A percentile compares a stretch with the other conserved stretches of the same genome.
Conservation (phyloP, 176 grass and related monocot species). For the Lolium multiflorum region DNA sequence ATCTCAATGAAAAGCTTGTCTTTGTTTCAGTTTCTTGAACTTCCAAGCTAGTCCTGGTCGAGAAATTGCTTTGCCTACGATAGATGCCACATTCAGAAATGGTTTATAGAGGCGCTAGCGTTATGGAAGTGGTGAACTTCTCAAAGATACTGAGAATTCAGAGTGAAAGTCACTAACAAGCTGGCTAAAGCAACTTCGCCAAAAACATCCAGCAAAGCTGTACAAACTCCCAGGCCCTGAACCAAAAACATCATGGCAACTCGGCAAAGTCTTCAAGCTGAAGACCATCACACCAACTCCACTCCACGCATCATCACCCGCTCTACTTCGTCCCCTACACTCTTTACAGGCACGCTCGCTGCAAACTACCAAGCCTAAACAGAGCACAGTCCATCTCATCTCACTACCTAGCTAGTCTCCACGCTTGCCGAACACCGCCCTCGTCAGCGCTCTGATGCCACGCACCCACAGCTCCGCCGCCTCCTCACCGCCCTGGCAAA, state of each 20-base stretch:
- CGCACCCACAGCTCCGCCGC: conserved; percentile 88
- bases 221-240: conserved; percentile 54
- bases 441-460: conserved; percentile 74
- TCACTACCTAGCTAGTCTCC: conserved; percentile 22
- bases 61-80: background rate
- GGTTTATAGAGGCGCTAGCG: background rate
- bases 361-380: conserved; percentile 49
- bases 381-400: background rate
- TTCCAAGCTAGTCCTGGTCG: background rate
- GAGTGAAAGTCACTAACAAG: conserved; percentile 17
- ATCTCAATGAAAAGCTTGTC: background rate
- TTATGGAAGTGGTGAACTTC: background rate
- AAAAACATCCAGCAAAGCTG: conserved; percentile 29
- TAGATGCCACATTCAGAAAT: background rate
- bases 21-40: background rate
- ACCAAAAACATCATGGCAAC: conserved; percentile 66
- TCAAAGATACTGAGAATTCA: background rate
- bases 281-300: conserved; percentile 50
- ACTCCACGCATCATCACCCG: conserved; percentile 31
- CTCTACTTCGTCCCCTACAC: conserved; percentile 35
- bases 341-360: conserved; percentile 46
- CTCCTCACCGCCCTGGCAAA: conserved; percentile 79
- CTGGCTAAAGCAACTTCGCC: conserved; percentile 48
- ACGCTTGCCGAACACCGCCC: conserved; percentile 50
- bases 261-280: conserved; percentile 69